Conservation (phyloP, 2,329 filamentous ascomycete species). For the Claviceps digitariae region DNA sequence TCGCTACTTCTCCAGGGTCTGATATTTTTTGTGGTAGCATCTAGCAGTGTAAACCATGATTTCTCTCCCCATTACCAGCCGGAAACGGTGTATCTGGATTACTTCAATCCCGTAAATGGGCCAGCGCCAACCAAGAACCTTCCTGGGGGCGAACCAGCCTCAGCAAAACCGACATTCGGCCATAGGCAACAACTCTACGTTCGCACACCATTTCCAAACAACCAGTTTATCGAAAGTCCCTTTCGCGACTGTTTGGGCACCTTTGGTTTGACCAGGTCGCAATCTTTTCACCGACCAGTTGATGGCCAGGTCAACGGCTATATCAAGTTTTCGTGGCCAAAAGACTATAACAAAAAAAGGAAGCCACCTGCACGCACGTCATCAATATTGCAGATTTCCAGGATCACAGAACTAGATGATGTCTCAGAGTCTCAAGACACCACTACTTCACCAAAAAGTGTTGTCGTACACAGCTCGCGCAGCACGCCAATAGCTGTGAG, state of each 20-base stretch:
- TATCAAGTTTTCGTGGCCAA: slow-evolving; percentile 25
- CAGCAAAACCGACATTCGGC: neutral
- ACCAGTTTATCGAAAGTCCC: slow-evolving; percentile 14
- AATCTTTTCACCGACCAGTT: slow-evolving; percentile 17
- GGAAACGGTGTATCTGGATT: neutral
- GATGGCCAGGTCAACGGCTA: slow-evolving; percentile 25
- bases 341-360: slow-evolving; percentile 3
- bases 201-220: neutral
- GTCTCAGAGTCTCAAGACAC: neutral
- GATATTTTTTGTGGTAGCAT: slow-evolving; percentile 15
- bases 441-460: neutral
- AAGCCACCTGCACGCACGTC: neutral
- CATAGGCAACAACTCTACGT: neutral
- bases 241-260: slow-evolving; percentile 19
- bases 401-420: slow-evolving; percentile 2
- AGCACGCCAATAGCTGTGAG: neutral
- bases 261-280: slow-evolving; percentile 12
- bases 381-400: neutral
- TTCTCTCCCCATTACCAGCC: neutral
- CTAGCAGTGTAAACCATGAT: slow-evolving; percentile 9
- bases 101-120: neutral
- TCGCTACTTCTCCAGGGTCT: slow-evolving; percentile 14
- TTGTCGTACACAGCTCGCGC: neutral
- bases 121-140: neutral
- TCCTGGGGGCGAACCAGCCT: neutral